A percentile compares a stretch with the other conserved stretches of the same genome.
These are phyloP conservation scores for Cryptomeria japonica DNA, from an alignment of 75 land plant species.

Conservation along the genomic window DNA sequence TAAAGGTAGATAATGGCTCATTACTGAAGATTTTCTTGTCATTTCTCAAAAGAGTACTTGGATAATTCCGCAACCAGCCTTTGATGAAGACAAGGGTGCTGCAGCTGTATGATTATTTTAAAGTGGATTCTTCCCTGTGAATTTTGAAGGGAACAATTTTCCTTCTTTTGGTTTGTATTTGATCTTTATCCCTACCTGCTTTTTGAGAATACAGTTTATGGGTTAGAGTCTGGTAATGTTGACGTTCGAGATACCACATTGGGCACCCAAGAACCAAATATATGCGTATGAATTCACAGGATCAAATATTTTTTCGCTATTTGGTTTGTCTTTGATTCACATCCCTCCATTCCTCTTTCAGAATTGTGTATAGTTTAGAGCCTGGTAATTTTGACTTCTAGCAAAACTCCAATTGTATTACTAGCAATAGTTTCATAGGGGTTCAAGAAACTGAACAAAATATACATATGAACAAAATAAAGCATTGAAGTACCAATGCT, in stretches of 20 bases:
- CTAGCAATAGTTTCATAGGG: neutral
- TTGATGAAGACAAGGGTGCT: conserved; percentile 7
- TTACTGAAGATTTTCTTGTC: conserved; percentile 12
- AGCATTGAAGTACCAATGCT: neutral
- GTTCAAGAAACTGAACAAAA: neutral
- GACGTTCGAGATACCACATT: neutral
- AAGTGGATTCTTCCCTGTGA: conserved; percentile 9
- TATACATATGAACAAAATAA: neutral
- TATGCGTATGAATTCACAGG: neutral
- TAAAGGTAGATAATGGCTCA: conserved; percentile 8
- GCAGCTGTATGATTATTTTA: conserved; percentile 6
- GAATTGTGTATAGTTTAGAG: neutral
- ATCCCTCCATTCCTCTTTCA: neutral
- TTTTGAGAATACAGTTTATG: conserved; percentile 6
- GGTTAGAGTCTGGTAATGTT: conserved; percentile 6
- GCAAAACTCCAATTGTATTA: neutral
- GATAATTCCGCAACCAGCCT: neutral
- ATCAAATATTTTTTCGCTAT: neutral
- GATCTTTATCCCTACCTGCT: neutral
- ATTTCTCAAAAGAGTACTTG: conserved; percentile 11
- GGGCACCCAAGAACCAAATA: neutral
- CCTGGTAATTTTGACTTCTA: neutral
- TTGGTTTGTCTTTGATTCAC: neutral
- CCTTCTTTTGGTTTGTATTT: conserved; percentile 13
- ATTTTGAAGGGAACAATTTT: conserved; percentile 11